Percentiles rank a stretch among this genome's conserved stretches.
Evolutionary conservation across 495 filamentous ascomycete species (phyloP).

Genomic region (Talaromyces borbonicus): DNA sequence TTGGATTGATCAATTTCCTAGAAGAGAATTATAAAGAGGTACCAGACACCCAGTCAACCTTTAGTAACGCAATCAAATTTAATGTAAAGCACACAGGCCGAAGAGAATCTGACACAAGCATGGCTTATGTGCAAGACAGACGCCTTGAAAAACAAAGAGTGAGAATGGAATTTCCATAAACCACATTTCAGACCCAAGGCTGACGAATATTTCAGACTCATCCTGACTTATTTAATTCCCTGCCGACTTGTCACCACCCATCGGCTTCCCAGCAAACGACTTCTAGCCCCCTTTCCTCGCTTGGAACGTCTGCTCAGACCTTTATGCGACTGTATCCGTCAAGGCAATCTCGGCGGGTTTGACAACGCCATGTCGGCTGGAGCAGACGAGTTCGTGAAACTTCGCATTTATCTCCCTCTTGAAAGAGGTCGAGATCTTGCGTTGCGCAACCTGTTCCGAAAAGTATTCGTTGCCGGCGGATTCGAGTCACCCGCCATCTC

Average conservation of each 20-base stretch:
- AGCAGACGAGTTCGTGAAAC: conserved; percentile 82
- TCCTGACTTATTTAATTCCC: conserved; percentile 92
- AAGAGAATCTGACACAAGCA: conserved; percentile 67
- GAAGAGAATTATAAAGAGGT: conserved; percentile 84
- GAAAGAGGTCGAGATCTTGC: conserved; percentile 88
- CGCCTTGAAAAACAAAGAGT: conserved; percentile 71
- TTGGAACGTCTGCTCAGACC: conserved; percentile 71
- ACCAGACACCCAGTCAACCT: conserved; percentile 6
- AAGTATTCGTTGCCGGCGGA: conserved; percentile 75
- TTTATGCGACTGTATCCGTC: conserved; percentile 64
- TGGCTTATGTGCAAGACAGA: conserved; percentile 65
- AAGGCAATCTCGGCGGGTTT: conserved; percentile 73
- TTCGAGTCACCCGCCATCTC: conserved; percentile 56
- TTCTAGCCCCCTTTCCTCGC: conserved; percentile 68
- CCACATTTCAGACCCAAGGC: conserved; percentile 7
- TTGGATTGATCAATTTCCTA: conserved; percentile 79
- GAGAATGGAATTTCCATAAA: too few species aligned
- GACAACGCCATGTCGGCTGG: conserved; percentile 70
- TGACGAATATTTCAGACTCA: conserved; percentile 48
- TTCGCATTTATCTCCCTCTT: conserved; percentile 90
- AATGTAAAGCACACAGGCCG: conserved; percentile 44
- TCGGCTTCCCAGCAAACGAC: conserved; percentile 58
- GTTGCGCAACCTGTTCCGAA: conserved; percentile 78
- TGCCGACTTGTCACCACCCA: conserved; percentile 83
- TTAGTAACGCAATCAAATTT: neutral